Conservation (phyloP, 2,329 filamentous ascomycete genomes). For the Fusarium nisikadoi region DNA sequence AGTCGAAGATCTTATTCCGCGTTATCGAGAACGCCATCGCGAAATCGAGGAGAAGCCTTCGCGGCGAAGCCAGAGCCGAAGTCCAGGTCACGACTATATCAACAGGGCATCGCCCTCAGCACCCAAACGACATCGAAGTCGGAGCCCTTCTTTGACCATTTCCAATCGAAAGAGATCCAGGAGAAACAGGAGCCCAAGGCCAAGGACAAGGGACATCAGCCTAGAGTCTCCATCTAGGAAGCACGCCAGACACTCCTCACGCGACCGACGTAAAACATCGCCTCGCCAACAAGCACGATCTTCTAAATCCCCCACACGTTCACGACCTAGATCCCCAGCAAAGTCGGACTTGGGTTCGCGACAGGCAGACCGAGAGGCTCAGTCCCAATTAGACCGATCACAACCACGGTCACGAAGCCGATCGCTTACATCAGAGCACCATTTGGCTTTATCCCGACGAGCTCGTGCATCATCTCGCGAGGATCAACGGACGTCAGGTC, state of each 20-base stretch:
- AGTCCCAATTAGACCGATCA: slow-evolving; percentile 33
- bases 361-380: slow-evolving; percentile 40
- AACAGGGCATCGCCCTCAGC: slow-evolving; percentile 51
- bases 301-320: slow-evolving; percentile 44
- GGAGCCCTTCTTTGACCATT: slow-evolving; percentile 52
- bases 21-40: slow-evolving; percentile 49
- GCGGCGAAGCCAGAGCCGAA: slow-evolving; percentile 50
- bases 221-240: slow-evolving; percentile 49
- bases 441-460: slow-evolving; percentile 33
- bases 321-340: slow-evolving; percentile 42
- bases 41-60: slow-evolving; percentile 47
- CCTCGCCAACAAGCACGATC: slow-evolving; percentile 47
- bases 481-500: slow-evolving; percentile 33
- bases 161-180: slow-evolving; percentile 55
- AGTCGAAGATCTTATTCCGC: slow-evolving; percentile 52
- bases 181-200: slow-evolving; percentile 50
- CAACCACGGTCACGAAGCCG: slow-evolving; percentile 41
- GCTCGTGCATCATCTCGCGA: slow-evolving; percentile 39
- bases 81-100: slow-evolving; percentile 44
- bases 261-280: slow-evolving; percentile 47
- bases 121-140: slow-evolving; percentile 56
- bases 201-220: slow-evolving; percentile 54
- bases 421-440: slow-evolving; percentile 38
- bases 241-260: slow-evolving; percentile 48
- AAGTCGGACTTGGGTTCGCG: slow-evolving; percentile 42